Evolutionary conservation across 306 rosid genomes (phyloP).

Genomic region (Trifolium pratense): DNA sequence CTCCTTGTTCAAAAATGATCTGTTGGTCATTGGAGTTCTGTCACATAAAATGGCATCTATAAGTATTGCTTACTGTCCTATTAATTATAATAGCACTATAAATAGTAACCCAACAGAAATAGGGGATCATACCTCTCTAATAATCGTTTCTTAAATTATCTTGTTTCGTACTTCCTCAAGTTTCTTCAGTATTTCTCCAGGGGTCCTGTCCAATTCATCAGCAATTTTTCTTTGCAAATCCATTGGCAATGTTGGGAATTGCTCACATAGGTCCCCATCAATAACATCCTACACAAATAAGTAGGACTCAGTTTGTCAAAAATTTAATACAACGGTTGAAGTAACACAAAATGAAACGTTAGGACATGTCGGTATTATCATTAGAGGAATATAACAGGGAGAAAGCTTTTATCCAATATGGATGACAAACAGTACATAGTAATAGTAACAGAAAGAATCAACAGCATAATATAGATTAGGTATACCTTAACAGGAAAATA

Average conservation of each 20-base stretch:
- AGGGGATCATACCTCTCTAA: slow-evolving; percentile 46
- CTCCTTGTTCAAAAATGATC: slow-evolving; percentile 4
- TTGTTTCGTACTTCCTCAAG: slow-evolving; percentile 92
- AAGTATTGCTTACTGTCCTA: not conserved
- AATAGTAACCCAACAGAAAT: slow-evolving; percentile 13
- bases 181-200: slow-evolving; percentile 91
- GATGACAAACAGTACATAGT: slow-evolving; percentile 17
- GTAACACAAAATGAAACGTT: slow-evolving; percentile 17
- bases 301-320: slow-evolving; percentile 20
- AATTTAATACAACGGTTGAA: not conserved
- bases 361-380: not conserved
- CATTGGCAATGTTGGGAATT: slow-evolving; percentile 89
- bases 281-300: slow-evolving; percentile 78
- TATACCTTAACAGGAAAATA: slow-evolving; percentile 94
- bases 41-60: slow-evolving; percentile 10
- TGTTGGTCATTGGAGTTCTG: slow-evolving; percentile 10
- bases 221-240: slow-evolving; percentile 98
- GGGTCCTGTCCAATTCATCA: slow-evolving; percentile 92
- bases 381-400: not conserved
- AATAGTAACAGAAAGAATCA: slow-evolving; percentile 30
- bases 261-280: slow-evolving; percentile 99
- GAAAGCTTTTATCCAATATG: slow-evolving; percentile 1
- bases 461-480: slow-evolving; percentile 25
- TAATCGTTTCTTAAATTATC: slow-evolving; percentile 64
- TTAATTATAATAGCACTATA: slow-evolving; percentile 8